Percentiles rank a stretch among this genome's conserved stretches.
These are phyloP conservation scores for Termitomyces sp. DNA, from an alignment of 768 basidiomycete genomes.

Conservation along the genomic window DNA sequence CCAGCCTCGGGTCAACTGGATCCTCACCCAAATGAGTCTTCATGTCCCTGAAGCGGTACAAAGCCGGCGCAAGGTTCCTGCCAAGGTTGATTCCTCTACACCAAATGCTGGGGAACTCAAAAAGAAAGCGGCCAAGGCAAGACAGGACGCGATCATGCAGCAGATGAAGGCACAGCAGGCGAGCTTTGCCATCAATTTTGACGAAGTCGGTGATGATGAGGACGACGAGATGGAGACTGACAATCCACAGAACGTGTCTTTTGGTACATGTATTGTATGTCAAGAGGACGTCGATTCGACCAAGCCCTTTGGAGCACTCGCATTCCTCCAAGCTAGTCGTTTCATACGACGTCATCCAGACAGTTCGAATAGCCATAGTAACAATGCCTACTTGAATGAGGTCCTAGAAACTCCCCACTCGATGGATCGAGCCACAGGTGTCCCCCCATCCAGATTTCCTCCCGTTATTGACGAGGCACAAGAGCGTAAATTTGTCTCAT, in stretches of 20 bases:
- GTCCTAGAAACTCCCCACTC: slow-evolving; percentile 58
- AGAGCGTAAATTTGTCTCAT: slow-evolving; percentile 38
- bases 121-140: slow-evolving; percentile 81
- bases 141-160: slow-evolving; percentile 93
- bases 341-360: slow-evolving; percentile 78
- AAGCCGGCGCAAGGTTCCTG: slow-evolving; percentile 40
- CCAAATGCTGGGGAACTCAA: slow-evolving; percentile 64
- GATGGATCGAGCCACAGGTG: slow-evolving; percentile 51
- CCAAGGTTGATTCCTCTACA: slow-evolving; percentile 27
- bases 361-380: slow-evolving; percentile 46
- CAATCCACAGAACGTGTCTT: slow-evolving; percentile 48
- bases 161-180: slow-evolving; percentile 94
- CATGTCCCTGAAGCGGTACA: slow-evolving; percentile 58
- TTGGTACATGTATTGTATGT: slow-evolving; percentile 97
- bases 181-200: slow-evolving; percentile 77
- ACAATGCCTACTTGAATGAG: slow-evolving; percentile 64
- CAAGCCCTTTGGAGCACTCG: slow-evolving; percentile 81
- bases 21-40: slow-evolving; percentile 56
- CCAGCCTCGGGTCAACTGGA: slow-evolving; percentile 70
- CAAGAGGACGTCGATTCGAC: slow-evolving; percentile 84
- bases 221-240: slow-evolving; percentile 61
- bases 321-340: slow-evolving; percentile 84
- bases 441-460: slow-evolving; percentile 37
- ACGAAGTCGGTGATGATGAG: slow-evolving; percentile 66
- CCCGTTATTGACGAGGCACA: slow-evolving; percentile 47